Percentiles rank a stretch among this genome's conserved stretches.
These are phyloP conservation scores for Plenodomus lindquistii DNA, from an alignment of 2,329 filamentous ascomycete genomes.

Conservation along the genomic window DNA sequence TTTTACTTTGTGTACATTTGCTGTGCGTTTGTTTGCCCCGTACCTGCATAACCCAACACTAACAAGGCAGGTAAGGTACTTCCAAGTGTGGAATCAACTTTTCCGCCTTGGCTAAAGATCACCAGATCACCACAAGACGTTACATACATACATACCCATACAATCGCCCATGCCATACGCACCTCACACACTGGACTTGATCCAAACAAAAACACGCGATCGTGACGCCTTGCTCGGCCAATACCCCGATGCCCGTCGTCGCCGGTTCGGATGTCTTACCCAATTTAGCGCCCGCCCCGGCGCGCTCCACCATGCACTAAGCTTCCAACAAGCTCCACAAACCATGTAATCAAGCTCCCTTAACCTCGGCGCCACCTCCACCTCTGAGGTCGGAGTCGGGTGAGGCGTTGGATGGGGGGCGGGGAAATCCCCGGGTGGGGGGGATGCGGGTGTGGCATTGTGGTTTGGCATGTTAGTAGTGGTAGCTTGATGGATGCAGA, in stretches of 20 bases:
- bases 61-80: no score
- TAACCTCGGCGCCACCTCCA: slow-evolving; percentile 16
- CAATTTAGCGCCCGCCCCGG: slow-evolving; percentile 11
- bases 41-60: no score
- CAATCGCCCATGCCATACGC: not conserved
- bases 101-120: no score
- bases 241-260: slow-evolving; percentile 6
- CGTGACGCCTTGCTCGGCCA: not conserved
- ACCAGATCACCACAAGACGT: no score
- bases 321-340: slow-evolving; percentile 17
- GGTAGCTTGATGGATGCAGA: no score
- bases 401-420: slow-evolving; percentile 13
- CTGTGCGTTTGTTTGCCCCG: no score
- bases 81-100: no score
- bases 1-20: no score
- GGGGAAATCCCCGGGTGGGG: slow-evolving; percentile 8
- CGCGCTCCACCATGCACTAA: slow-evolving; percentile 12
- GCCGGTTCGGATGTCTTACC: slow-evolving; percentile 14
- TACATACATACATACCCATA: no score
- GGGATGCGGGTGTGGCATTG: not conserved
- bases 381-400: slow-evolving; percentile 11
- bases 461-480: not conserved
- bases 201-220: not conserved
- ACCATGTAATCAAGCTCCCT: slow-evolving; percentile 10
- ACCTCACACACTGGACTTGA: not conserved